phyloP scores from a whole-genome alignment of 2,329 filamentous ascomycete genomes.

The Cytospora schulzeri region DNA sequence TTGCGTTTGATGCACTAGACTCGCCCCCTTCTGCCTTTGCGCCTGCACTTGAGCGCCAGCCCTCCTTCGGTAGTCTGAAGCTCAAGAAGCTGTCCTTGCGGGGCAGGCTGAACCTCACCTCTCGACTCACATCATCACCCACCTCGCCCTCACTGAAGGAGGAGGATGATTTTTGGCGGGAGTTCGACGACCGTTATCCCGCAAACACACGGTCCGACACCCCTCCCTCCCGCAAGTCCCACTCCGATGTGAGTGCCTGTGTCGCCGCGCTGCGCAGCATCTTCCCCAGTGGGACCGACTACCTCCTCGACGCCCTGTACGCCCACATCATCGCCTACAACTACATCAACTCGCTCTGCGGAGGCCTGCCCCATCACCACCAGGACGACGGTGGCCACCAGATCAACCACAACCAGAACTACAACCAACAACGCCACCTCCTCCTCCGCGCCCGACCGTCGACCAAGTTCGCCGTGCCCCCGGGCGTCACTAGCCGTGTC shows the following conservation, averaged over 20 bases:
- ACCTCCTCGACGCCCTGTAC: slow-evolving; percentile 61
- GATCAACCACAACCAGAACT: too few species aligned
- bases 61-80: slow-evolving; percentile 14
- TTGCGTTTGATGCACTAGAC: slow-evolving; percentile 23
- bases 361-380: slow-evolving; percentile 8
- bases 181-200: slow-evolving; percentile 5
- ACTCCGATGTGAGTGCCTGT: slow-evolving; percentile 19
- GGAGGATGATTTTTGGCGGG: slow-evolving; percentile 12
- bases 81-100: slow-evolving; percentile 22
- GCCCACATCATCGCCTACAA: slow-evolving; percentile 62
- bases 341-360: slow-evolving; percentile 49
- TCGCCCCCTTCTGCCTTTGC: background rate
- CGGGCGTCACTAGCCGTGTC: slow-evolving; percentile 28
- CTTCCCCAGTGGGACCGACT: slow-evolving; percentile 55
- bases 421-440: too few species aligned
- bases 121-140: slow-evolving; percentile 7
- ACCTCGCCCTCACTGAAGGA: slow-evolving; percentile 8
- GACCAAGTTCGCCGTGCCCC: slow-evolving; percentile 11
- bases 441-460: slow-evolving; percentile 13
- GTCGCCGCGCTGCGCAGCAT: slow-evolving; percentile 47
- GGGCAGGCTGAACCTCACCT: slow-evolving; percentile 17
- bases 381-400: background rate
- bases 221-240: slow-evolving; percentile 1
- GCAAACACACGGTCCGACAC: slow-evolving; percentile 9
- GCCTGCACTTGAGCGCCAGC: slow-evolving; percentile 14